phyloP scores from a whole-genome alignment of 192 early-diverging fungal genomes.

The Umbelopsis ramanniana region DNA sequence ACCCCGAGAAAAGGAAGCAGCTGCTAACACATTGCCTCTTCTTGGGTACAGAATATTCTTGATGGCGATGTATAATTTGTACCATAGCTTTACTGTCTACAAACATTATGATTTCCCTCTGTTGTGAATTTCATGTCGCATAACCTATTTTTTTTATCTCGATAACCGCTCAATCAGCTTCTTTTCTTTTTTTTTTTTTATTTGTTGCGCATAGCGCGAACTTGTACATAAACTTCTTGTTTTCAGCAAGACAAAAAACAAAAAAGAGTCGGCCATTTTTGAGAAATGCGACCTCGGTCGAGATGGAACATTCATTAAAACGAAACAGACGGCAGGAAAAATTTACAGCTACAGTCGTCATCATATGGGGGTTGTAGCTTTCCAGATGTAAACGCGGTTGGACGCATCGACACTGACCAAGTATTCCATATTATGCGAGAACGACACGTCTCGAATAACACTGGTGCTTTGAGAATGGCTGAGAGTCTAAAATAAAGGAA shows the following conservation, averaged over 20 bases:
- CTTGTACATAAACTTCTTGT: no score
- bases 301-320: neutral
- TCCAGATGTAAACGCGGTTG: slow-evolving; percentile 11
- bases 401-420: neutral
- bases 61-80: slow-evolving; percentile 10
- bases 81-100: neutral
- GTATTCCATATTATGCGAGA: slow-evolving; percentile 6
- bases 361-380: neutral
- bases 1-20: no score
- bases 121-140: neutral
- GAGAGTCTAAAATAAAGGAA: neutral
- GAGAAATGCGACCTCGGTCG: no score
- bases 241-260: no score
- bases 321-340: neutral
- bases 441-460: neutral
- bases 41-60: neutral
- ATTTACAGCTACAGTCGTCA: neutral
- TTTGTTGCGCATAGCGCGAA: no score
- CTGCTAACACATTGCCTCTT: neutral
- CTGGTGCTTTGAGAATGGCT: slow-evolving; percentile 16
- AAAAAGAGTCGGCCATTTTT: no score
- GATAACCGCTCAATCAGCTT: no score
- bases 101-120: neutral
- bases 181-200: no score
- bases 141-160: neutral